Conservation (phyloP, 1,284 basidiomycete genomes). For the Vanrija sp. region DNA sequence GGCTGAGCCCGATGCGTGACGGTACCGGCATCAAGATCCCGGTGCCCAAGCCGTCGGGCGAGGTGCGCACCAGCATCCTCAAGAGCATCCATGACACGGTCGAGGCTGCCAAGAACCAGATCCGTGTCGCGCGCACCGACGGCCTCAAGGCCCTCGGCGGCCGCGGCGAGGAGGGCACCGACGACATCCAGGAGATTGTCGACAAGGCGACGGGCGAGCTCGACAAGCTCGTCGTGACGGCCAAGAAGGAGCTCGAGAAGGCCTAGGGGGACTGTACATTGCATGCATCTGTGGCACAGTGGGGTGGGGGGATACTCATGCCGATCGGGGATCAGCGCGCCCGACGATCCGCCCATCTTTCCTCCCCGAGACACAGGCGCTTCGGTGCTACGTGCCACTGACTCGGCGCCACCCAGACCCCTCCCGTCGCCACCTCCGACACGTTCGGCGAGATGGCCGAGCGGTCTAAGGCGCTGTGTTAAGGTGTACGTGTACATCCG, state of each 20-base stretch:
- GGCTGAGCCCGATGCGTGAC: slow-evolving; percentile 40
- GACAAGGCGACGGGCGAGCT: slow-evolving; percentile 37
- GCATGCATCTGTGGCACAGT: too few species aligned
- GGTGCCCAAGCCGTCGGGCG: slow-evolving; percentile 40
- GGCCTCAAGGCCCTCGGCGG: slow-evolving; percentile 43
- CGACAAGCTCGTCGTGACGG: slow-evolving; percentile 34
- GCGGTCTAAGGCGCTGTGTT: slow-evolving; percentile 26
- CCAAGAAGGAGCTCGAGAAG: slow-evolving; percentile 50
- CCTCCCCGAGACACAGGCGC: too few species aligned
- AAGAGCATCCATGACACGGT: slow-evolving; percentile 31
- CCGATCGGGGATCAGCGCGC: too few species aligned
- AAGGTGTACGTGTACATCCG: slow-evolving; percentile 9
- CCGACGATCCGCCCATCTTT: too few species aligned
- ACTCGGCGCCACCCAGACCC: too few species aligned
- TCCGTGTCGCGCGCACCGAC: slow-evolving; percentile 41
- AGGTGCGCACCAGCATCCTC: slow-evolving; percentile 37
- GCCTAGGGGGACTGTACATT: too few species aligned
- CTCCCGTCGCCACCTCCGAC: too few species aligned
- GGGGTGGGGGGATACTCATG: too few species aligned
- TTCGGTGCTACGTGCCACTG: too few species aligned
- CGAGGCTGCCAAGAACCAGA: slow-evolving; percentile 44
- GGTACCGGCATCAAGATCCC: slow-evolving; percentile 37
- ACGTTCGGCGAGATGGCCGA: slow-evolving; percentile 18
- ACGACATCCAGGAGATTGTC: slow-evolving; percentile 41
- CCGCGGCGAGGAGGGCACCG: slow-evolving; percentile 32